Evolutionary conservation across 2,329 filamentous ascomycete genomes (phyloP).

Genomic region (Raffaelea deltoideospora): DNA sequence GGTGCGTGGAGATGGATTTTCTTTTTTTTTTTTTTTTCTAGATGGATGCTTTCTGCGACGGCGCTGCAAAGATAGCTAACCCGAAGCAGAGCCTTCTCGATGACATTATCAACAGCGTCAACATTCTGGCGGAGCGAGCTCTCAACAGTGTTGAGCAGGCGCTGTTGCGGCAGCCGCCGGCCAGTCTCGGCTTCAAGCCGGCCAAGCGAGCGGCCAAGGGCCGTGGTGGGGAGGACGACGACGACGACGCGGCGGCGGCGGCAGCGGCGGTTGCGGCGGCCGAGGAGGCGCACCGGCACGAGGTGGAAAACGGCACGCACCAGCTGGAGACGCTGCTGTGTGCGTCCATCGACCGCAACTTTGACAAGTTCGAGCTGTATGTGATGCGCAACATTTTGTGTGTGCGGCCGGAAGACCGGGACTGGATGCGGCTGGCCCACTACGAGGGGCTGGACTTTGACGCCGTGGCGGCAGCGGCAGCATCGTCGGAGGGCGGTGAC

Average conservation of each 20-base stretch:
- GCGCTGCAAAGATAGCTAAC: no score
- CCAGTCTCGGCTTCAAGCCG: conserved; percentile 63
- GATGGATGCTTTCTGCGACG: no score
- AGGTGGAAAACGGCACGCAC: conserved; percentile 81
- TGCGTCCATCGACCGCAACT: conserved; percentile 68
- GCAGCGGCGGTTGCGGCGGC: conserved; percentile 11
- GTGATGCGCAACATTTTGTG: conserved; percentile 73
- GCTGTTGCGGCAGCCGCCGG: conserved; percentile 57
- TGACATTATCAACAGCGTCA: conserved; percentile 95
- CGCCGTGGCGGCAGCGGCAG: conserved; percentile 3
- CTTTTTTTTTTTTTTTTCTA: no score
- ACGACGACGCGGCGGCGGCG: conserved; percentile 6
- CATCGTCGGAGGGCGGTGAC: conserved; percentile 6
- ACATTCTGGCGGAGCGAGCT: conserved; percentile 81
- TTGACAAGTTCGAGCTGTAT: conserved; percentile 81
- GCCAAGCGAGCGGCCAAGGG: conserved; percentile 22
- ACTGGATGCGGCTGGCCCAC: conserved; percentile 70
- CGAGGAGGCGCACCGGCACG: conserved; percentile 39
- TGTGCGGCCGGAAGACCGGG: conserved; percentile 51
- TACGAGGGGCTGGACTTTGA: conserved; percentile 54
- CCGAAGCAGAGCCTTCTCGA: conserved; percentile 85
- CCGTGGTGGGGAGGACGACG: no score
- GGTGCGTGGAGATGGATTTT: conserved; percentile 48
- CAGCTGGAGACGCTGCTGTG: conserved; percentile 72
- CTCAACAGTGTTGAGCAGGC: conserved; percentile 78